Percentiles rank a stretch among this genome's conserved stretches.
Conservation (phyloP, 768 basidiomycete genomes). For the Suillus lakei region DNA sequence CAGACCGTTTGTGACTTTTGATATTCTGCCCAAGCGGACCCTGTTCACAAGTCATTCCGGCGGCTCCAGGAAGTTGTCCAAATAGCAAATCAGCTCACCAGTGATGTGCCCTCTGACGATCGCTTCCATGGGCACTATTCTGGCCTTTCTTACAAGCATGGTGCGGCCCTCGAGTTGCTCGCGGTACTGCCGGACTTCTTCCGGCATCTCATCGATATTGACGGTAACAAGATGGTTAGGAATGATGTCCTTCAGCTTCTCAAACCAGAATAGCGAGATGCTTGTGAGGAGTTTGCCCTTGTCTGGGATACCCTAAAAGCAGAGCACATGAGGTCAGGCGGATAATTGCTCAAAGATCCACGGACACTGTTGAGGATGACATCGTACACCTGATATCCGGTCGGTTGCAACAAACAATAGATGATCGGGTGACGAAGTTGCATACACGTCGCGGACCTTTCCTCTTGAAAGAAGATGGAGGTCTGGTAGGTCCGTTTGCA, state of each 20-base stretch:
- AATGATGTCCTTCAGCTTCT: constrained; percentile 75
- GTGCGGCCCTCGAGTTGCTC: constrained; percentile 80
- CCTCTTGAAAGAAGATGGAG: constrained; percentile 82
- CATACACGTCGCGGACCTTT: constrained; percentile 96
- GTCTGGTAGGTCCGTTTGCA: constrained; percentile 59
- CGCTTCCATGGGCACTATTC: constrained; percentile 90
- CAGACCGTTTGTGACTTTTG: constrained; percentile 87
- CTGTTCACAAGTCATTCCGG: constrained; percentile 43
- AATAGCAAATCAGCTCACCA: constrained; percentile 52
- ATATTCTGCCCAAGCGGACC: constrained; percentile 96
- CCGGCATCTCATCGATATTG: constrained; percentile 81
- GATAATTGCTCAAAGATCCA: constrained; percentile 19
- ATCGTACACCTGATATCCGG: constrained; percentile 96
- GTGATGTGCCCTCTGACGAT: constrained; percentile 97
- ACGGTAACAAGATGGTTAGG: constrained; percentile 90
- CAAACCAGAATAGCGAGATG: constrained; percentile 96
- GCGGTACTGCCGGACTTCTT: constrained; percentile 72
- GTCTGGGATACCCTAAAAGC: constrained; percentile 83
- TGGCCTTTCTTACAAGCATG: constrained; percentile 91
- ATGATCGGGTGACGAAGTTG: constrained; percentile 67
- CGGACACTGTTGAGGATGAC: constrained; percentile 91
- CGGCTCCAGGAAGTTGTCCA: not conserved
- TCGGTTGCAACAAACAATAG: constrained; percentile 95
- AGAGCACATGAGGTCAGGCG: constrained; percentile 8
- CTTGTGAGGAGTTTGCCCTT: constrained; percentile 91